Base-by-base conservation (phyloP, 2,329 filamentous ascomycete genomes). In the Ascochyta viciae-villosae region DNA sequence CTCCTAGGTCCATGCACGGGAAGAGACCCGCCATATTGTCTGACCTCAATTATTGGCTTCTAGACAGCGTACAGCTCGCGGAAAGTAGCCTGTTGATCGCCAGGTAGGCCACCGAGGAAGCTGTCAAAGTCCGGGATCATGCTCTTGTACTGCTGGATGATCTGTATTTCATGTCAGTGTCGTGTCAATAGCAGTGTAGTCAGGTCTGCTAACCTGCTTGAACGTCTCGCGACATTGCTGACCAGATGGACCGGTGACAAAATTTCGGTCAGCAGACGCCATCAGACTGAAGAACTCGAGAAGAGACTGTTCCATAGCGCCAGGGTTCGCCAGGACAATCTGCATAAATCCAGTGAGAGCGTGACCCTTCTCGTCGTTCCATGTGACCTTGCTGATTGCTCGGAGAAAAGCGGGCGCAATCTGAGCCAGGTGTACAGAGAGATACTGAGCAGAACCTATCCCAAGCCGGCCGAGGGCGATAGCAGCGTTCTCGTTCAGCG, bases 311-410 rank as follows among this genome's bases (percentile, higher is more conserved):
- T 98, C 95, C 86, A 99, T 94, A 2, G 92, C 92, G 71, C 92
- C 86, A 0, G 95, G 95, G 69, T 98, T 98, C 70, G 87, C 86
- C 59, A 90, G 85, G 3, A 98, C 90, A 43, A 96, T 85, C 64
- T 89, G 84, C 50, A 91, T 90, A 78, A 99, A 97, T 0, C 95
- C 95, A 68, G 91, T 87, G 74, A 98, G 91, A 0, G 95, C 94
- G 24, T 93, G 93, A 0, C 90, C 92, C 79, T 99, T 99, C 77
- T 99, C 95, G 58, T 96, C 91, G 2, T 92, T 94, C 69, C 91
- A 89, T 48, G 92, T 89, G 29, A 98, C 89, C 61, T 92, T 90
- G 57, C 87, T 85, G 85, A 99, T 96, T 3, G 89, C 87, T 47
- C 81, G 83, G 50, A 99, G 78, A 79, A 97, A 98, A 33, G 90